These are phyloP conservation scores for Leishmania arabica DNA, from an alignment of 208 protist genomes.

Conservation along the genomic window DNA sequence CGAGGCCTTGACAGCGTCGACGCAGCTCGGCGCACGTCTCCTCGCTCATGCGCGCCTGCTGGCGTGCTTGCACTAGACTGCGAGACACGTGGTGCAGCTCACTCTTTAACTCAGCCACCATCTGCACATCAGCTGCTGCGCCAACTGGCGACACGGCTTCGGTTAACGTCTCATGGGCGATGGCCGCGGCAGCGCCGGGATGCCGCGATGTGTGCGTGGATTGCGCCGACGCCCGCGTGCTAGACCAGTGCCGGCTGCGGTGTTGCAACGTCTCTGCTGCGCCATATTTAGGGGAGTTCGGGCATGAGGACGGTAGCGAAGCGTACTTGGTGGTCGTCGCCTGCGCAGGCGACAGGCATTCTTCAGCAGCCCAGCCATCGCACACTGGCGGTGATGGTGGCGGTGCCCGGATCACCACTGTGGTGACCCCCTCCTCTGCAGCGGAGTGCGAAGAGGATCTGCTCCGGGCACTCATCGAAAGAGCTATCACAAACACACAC, in stretches of 20 bases:
- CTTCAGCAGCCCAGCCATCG: not conserved
- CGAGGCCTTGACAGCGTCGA: slow-evolving; percentile 15
- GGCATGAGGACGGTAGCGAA: not conserved
- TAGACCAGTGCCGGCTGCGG: not conserved
- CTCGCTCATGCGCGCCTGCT: slow-evolving; percentile 11
- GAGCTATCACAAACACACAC: not conserved
- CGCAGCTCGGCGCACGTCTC: slow-evolving; percentile 24
- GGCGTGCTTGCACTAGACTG: slow-evolving; percentile 17
- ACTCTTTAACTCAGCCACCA: slow-evolving; percentile 14
- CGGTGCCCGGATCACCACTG: not conserved
- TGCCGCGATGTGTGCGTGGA: not conserved
- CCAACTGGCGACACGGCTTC: not conserved
- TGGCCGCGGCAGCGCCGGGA: not conserved
- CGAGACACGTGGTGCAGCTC: slow-evolving; percentile 19
- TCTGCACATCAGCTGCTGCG: not conserved
- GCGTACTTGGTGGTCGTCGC: not conserved
- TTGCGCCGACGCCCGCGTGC: not conserved
- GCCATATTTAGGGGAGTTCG: not conserved
- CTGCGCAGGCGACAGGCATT: not conserved
- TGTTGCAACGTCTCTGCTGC: not conserved
- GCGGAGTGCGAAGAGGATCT: not conserved
- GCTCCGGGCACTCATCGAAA: slow-evolving; percentile 1
- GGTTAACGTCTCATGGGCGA: not conserved
- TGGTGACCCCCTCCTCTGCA: not conserved
- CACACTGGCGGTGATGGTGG: not conserved